Conservation (phyloP, 1,284 basidiomycete genomes). For the Ceratorhiza oryzae-sativae region DNA sequence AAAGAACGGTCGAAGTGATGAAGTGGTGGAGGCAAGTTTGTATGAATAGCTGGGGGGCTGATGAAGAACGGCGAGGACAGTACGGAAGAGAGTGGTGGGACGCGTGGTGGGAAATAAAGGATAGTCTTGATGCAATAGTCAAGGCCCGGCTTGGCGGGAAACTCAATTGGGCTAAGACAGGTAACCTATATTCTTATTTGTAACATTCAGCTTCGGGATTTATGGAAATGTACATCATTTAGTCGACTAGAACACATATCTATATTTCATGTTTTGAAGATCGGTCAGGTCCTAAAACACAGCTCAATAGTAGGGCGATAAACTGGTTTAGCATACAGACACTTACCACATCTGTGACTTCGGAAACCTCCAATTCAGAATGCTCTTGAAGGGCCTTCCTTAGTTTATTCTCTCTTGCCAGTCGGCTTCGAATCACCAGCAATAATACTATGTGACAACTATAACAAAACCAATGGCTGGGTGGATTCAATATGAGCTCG, state of each 20-base stretch:
- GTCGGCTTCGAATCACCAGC: slow-evolving; percentile 9
- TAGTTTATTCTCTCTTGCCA: slow-evolving; percentile 15
- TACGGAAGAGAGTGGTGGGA: slow-evolving; percentile 68
- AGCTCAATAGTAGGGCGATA: neutral
- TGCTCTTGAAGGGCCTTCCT: neutral
- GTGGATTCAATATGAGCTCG: neutral
- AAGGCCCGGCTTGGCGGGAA: slow-evolving; percentile 64
- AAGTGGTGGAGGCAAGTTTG: slow-evolving; percentile 69
- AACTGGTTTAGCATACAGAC: neutral
- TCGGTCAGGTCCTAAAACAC: slow-evolving; percentile 10
- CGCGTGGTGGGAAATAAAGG: slow-evolving; percentile 69
- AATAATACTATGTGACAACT: neutral
- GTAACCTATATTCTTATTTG: neutral
- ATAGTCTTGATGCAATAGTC: slow-evolving; percentile 64
- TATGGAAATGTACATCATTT: neutral
- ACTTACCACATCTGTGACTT: slow-evolving; percentile 2
- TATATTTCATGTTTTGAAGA: slow-evolving; percentile 14
- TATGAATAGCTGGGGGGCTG: slow-evolving; percentile 56
- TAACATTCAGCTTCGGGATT: neutral
- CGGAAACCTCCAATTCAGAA: neutral
- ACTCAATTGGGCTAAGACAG: slow-evolving; percentile 15
- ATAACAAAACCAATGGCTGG: slow-evolving; percentile 25
- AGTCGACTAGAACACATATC: slow-evolving; percentile 20
- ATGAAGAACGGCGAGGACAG: slow-evolving; percentile 52
- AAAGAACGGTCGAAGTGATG: slow-evolving; percentile 71